Evolutionary conservation across 2,329 filamentous ascomycete species (phyloP), one percentile per base, ranked within the genome.

Genomic region (Claviceps sp.): DNA sequence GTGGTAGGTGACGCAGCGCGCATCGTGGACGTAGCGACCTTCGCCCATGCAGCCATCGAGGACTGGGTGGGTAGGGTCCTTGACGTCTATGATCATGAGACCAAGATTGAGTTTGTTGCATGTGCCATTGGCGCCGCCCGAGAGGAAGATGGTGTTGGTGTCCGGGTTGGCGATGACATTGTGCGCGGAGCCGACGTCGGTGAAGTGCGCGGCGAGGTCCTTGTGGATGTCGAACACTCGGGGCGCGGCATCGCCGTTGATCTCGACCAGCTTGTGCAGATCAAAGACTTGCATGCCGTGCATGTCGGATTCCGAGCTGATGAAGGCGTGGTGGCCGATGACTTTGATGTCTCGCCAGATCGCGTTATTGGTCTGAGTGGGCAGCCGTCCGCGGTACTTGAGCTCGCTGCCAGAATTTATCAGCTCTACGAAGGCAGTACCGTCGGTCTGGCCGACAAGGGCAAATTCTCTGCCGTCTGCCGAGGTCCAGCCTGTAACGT

Each of bases 201-300:
- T 55, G 57, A 65, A 70, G 54, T 59, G 63, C 5, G 64, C 64
- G 0, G 65, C 63, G 8, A 70, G 58, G 52, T 69, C 67, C 24
- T 50, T 55, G 30, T 54, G 44, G n/a, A 56, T 60, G 62, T 53
- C 59, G 52, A 65, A 70, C 5, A 54, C 59, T 55, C 54, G 58
- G 44, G 62, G 67, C 14, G 61, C 65, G 11, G 67, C 56, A 1
- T 72, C 64, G 47, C 76, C 58, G 26, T 26, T 26, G 24, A 24
- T 16, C 11, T 62, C 62, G 37, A 73, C 61, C 4, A 79, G 69
- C 67, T 65, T 81, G 58, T 67, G 76, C 70, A 82, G 71, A 60
- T 84, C 79, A 57, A 84, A 84, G 60, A 83, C 75, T 61, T 84
- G 80, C 24, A 84, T 70, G 48, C 76, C 75, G 60, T 83, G 79